Evolutionary conservation across 805 yeast genomes (phyloP).

Genomic region (Nakazawaea anatomiae): DNA sequence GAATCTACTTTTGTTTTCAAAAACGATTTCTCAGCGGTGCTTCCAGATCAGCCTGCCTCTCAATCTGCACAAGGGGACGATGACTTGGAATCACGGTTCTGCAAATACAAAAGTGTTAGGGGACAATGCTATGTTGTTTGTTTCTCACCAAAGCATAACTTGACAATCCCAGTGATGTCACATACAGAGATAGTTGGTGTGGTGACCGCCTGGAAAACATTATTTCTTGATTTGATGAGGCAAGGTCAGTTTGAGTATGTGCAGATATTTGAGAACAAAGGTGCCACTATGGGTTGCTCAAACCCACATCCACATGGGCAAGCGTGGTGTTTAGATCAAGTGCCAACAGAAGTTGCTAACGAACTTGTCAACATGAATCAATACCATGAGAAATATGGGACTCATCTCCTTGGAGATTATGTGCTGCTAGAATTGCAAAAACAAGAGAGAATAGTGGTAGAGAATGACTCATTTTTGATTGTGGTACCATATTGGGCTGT

Average conservation of each 20-base stretch:
- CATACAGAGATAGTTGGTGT: constrained; percentile 36
- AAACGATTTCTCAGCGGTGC: constrained; percentile 71
- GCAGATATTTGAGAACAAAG: constrained; percentile 75
- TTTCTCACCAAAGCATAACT: constrained; percentile 62
- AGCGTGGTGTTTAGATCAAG: constrained; percentile 64
- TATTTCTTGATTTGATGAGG: constrained; percentile 38
- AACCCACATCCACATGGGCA: constrained; percentile 83
- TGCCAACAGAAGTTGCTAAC: constrained; percentile 61
- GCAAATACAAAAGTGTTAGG: constrained; percentile 51
- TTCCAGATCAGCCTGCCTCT: constrained; percentile 46
- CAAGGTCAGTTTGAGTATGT: constrained; percentile 43
- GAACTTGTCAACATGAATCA: constrained; percentile 48
- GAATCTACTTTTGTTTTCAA: constrained; percentile 52
- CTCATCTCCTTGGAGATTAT: constrained; percentile 59
- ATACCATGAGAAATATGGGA: constrained; percentile 36
- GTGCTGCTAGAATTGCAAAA: constrained; percentile 48
- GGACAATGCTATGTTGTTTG: constrained; percentile 72
- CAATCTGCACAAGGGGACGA: constrained; percentile 11
- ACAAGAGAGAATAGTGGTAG: constrained; percentile 45
- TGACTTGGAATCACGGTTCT: constrained; percentile 35
- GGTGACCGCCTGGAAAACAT: constrained; percentile 54
- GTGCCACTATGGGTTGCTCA: constrained; percentile 77
- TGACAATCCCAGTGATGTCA: constrained; percentile 60
- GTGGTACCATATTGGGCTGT: constrained; percentile 80
- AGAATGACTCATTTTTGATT: constrained; percentile 58